Percentiles rank a stretch among this genome's conserved stretches.
Conservation (phyloP, 1,139 yeast species). For the Protomyces lactucae-debilis region DNA sequence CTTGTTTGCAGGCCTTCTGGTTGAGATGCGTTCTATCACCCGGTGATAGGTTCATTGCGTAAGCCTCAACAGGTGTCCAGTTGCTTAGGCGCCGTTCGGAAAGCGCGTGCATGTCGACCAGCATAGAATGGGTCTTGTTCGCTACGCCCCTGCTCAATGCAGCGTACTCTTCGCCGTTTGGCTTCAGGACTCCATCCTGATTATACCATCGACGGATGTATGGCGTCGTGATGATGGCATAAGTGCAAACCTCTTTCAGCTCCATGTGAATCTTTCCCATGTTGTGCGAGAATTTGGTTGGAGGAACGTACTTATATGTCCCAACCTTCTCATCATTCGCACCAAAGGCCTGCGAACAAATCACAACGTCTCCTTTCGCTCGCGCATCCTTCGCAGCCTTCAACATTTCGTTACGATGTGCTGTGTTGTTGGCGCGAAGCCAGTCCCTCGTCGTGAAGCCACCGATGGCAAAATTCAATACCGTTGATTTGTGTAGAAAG, state of each 20-base stretch:
- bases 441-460: background rate
- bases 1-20: background rate
- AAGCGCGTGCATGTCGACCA: background rate
- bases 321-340: background rate
- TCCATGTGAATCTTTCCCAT: background rate
- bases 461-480: background rate
- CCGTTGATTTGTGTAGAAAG: background rate
- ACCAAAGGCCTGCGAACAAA: background rate
- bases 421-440: no score
- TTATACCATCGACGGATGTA: background rate
- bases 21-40: background rate
- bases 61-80: background rate
- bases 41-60: no score
- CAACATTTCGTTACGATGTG: no score
- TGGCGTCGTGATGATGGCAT: background rate
- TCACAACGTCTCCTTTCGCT: background rate
- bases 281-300: background rate
- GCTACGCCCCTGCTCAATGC: background rate
- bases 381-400: no score
- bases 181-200: background rate
- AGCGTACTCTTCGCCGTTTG: background rate
- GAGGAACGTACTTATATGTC: background rate
- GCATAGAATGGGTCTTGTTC: background rate
- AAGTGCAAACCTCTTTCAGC: background rate
- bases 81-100: background rate